A percentile compares a stretch with the other conserved stretches of the same genome.
These are phyloP conservation scores for Paecilomyces niveus DNA, from an alignment of 2,329 filamentous ascomycete species.

Conservation along the genomic window DNA sequence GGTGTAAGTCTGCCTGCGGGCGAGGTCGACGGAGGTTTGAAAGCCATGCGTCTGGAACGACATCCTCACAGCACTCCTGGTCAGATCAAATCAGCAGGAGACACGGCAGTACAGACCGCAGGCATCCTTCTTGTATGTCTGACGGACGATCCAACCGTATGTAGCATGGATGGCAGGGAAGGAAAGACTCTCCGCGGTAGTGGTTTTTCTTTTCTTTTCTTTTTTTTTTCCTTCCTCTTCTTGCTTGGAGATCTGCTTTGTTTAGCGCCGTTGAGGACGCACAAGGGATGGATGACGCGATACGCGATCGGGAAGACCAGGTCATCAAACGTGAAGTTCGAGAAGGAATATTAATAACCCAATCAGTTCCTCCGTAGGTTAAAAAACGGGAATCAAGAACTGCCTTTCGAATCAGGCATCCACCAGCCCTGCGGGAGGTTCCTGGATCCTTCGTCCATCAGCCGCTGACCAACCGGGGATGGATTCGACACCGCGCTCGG, in stretches of 20 bases:
- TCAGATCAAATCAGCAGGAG: background rate
- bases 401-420: background rate
- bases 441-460: background rate
- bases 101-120: background rate
- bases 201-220: background rate
- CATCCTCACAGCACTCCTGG: conserved; percentile 15
- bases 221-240: background rate
- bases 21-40: conserved; percentile 39
- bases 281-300: too few species aligned
- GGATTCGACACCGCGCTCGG: background rate
- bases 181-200: background rate
- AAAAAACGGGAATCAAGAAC: too few species aligned
- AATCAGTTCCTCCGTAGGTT: too few species aligned
- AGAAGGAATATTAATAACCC: too few species aligned
- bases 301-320: too few species aligned
- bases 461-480: background rate
- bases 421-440: background rate
- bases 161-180: background rate
- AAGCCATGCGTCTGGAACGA: conserved; percentile 45
- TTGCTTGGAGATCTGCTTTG: background rate
- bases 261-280: background rate
- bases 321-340: too few species aligned
- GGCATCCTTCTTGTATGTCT: background rate
- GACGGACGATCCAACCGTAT: background rate
- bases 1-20: conserved; percentile 30